phyloP scores from a whole-genome alignment of 2,329 filamentous ascomycete genomes.

The Metarhizium guizhouense region DNA sequence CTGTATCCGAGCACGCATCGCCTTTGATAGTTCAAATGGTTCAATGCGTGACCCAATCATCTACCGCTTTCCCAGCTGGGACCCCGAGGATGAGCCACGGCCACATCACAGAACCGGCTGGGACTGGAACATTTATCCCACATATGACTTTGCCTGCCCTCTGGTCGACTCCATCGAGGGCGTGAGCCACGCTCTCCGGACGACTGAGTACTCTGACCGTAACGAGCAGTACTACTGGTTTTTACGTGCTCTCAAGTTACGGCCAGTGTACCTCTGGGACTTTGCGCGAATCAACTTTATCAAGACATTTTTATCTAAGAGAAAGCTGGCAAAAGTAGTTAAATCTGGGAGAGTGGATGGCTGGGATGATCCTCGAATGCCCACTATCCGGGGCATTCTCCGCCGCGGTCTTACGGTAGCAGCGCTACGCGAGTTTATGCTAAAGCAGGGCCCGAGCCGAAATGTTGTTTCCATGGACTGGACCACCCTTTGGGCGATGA shows the following conservation, averaged over 20 bases:
- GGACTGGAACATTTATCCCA: constrained; percentile 78
- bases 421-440: constrained; percentile 67
- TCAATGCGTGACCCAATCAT: constrained; percentile 94
- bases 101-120: constrained; percentile 68
- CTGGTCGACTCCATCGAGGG: constrained; percentile 73
- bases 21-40: constrained; percentile 84
- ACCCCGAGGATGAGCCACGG: constrained; percentile 48
- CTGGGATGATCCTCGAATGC: constrained; percentile 76
- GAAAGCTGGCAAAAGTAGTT: constrained; percentile 76
- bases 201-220: constrained; percentile 79
- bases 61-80: constrained; percentile 54
- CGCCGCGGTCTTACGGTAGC: constrained; percentile 65
- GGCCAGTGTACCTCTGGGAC: constrained; percentile 75
- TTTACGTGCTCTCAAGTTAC: constrained; percentile 61
- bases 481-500: constrained; percentile 55
- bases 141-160: constrained; percentile 78
- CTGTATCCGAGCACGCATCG: constrained; percentile 93
- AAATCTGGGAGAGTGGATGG: constrained; percentile 67
- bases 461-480: constrained; percentile 72
- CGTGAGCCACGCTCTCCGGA: constrained; percentile 73
- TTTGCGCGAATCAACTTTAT: constrained; percentile 80
- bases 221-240: constrained; percentile 86
- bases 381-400: constrained; percentile 63
- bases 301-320: constrained; percentile 72
- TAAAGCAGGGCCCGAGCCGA: constrained; percentile 67